A percentile compares a stretch with the other conserved stretches of the same genome.
These are phyloP conservation scores for Saprolegnia diclina DNA, from an alignment of 352 stramenopile species.

Conservation along the genomic window DNA sequence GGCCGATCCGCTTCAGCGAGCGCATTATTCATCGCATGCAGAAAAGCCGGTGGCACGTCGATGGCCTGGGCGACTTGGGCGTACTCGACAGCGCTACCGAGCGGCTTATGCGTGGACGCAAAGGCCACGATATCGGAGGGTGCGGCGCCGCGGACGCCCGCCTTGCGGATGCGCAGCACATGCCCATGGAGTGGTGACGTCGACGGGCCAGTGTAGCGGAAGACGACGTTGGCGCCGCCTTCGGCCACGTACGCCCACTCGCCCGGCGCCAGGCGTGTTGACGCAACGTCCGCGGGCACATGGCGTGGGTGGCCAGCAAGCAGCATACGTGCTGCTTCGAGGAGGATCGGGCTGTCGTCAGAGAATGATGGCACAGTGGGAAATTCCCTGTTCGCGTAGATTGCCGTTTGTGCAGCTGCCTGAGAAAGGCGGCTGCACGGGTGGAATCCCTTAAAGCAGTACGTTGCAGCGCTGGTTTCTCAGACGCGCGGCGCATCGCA, in stretches of 20 bases:
- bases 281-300: background rate
- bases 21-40: constrained; percentile 57
- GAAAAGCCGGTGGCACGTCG: constrained; percentile 52
- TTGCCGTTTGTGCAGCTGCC: too few relatives aligned
- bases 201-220: constrained; percentile 41
- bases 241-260: constrained; percentile 87
- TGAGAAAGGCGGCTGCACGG: background rate
- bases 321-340: constrained; percentile 5
- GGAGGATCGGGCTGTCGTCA: constrained; percentile 5
- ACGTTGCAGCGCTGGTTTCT: background rate
- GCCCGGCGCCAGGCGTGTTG: constrained; percentile 32
- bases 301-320: constrained; percentile 12
- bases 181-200: constrained; percentile 52
- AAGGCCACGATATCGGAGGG: constrained; percentile 22
- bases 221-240: constrained; percentile 79
- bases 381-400: too few relatives aligned
- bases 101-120: background rate
- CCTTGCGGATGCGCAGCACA: constrained; percentile 82
- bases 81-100: constrained; percentile 28
- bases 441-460: background rate
- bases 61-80: constrained; percentile 67
- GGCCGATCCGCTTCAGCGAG: constrained; percentile 49
- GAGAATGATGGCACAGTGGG: background rate
- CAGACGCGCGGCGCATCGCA: background rate
- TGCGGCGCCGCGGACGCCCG: constrained; percentile 35